Base-by-base conservation (phyloP, 1,284 basidiomycete species). In the Moniliophthora roreri region DNA sequence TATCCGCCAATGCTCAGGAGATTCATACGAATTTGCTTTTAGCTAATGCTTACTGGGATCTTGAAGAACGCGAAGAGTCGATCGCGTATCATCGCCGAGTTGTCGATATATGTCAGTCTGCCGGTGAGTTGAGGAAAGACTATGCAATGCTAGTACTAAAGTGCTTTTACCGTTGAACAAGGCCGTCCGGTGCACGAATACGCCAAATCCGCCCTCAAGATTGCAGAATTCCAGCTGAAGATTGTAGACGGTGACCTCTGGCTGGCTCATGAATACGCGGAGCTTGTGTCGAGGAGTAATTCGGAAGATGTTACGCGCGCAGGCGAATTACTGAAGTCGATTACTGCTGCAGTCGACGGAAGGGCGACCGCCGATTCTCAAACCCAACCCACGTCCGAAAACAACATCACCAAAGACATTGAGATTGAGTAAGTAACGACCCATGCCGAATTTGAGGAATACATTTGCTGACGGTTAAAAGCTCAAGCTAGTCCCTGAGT, bases 1-100 rank as follows among this genome's bases (percentile, higher is more conserved):
- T 95, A 53, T 86, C 91, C 45, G 89, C 91, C 13, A 92, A 95
- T 67, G 78, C 84, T 0, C 78, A 85, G 53, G 93, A 96, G 67
- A 90, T 84, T 10, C 80, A 78, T 26, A 83, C 88, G 50, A 86
- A 87, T 64, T 72, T 91, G 15, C 93, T 88, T 65, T 77, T 97
- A 24, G 93, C 93, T 9, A 81, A 80, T 57, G 75, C 96, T 35
- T 83, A 93, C 67, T 79, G 80, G 51, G 76, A 79, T 26, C 69
- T 89, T n/a, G 81, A 84, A 23, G 85, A 93, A 58, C 72, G 73
- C 23, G 69, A 73, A 4, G 85, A 88, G 61, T 84, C 91, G 2
- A 81, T 82, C 24, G 80, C 80, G 16, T 89, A 89, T 65, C 89
- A 93, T 67, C 76, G 79, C 58, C 76, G 84, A 44, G 80, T 93